Evolutionary conservation across 768 basidiomycete genomes (phyloP).

Genomic region (Krasilnikovozyma curviuscula): DNA sequence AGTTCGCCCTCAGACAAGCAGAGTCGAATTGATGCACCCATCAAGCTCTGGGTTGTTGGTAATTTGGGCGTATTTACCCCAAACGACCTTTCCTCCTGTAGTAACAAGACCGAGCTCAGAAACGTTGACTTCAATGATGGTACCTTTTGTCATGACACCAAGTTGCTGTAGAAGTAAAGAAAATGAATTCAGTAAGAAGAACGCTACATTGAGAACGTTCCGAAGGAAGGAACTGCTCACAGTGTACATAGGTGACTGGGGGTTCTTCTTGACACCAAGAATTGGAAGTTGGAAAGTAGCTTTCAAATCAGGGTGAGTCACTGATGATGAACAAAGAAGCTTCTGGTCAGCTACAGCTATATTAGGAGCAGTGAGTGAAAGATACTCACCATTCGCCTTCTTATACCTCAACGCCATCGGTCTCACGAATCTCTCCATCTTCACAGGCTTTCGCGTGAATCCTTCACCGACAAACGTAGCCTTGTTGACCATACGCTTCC

Average conservation of each 20-base stretch:
- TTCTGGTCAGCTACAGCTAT: neutral
- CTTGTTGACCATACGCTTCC: conserved; percentile 99
- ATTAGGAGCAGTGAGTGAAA: neutral
- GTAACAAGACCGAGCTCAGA: conserved; percentile 95
- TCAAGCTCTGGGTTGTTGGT: conserved; percentile 93
- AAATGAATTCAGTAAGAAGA: neutral
- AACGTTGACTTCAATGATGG: conserved; percentile 96
- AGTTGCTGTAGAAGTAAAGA: conserved; percentile 34
- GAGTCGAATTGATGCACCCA: conserved; percentile 85
- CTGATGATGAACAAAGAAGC: neutral
- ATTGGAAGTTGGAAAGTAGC: conserved; percentile 98
- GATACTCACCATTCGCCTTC: conserved; percentile 75
- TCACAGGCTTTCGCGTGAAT: conserved; percentile 94
- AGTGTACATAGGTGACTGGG: conserved; percentile 56
- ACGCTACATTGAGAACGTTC: neutral
- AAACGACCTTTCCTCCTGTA: conserved; percentile 60
- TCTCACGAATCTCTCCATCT: conserved; percentile 92
- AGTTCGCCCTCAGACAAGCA: too few species aligned
- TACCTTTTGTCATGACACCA: conserved; percentile 95
- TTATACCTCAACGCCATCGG: conserved; percentile 96
- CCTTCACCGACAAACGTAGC: conserved; percentile 97
- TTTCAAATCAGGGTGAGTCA: conserved; percentile 62
- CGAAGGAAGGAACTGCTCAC: conserved; percentile 1
- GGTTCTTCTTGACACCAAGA: conserved; percentile 96
- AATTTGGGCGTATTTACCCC: conserved; percentile 64